These are phyloP conservation scores for Alternaria gaisen DNA, from an alignment of 2,329 filamentous ascomycete species.

Conservation along the genomic window DNA sequence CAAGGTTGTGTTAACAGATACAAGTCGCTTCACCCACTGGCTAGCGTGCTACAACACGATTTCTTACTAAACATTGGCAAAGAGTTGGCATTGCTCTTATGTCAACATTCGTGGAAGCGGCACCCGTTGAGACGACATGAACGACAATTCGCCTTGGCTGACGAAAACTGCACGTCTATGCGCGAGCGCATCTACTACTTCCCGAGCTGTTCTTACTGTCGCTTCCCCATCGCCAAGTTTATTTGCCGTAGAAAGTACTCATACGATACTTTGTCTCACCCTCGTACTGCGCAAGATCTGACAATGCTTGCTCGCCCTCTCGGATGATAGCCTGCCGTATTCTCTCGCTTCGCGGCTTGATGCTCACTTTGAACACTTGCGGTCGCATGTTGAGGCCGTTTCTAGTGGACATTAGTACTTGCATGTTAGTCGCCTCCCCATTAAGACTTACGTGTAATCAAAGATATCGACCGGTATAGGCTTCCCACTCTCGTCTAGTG, in stretches of 20 bases:
- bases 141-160: not conserved
- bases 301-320: constrained; percentile 63
- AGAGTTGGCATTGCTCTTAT: not conserved
- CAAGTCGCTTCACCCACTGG: too few species aligned
- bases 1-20: too few species aligned
- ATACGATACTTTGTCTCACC: constrained; percentile 67
- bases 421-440: not conserved
- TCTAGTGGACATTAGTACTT: constrained; percentile 38
- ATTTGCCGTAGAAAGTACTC: constrained; percentile 47
- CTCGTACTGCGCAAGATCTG: constrained; percentile 61
- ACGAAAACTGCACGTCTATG: not conserved
- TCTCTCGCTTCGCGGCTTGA: constrained; percentile 60
- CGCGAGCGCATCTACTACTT: not conserved
- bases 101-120: not conserved
- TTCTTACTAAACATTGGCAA: too few species aligned
- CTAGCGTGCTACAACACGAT: too few species aligned
- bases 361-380: constrained; percentile 63
- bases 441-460: constrained; percentile 58
- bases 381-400: constrained; percentile 69
- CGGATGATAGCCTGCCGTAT: constrained; percentile 61
- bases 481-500: constrained; percentile 53
- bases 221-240: not conserved
- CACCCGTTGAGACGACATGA: not conserved
- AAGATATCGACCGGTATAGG: constrained; percentile 66
- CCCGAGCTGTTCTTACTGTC: not conserved